Evolutionary conservation across 2,329 filamentous ascomycete genomes (phyloP), one percentile per base, ranked within the genome.

Genomic region (Colletotrichum sp.): DNA sequence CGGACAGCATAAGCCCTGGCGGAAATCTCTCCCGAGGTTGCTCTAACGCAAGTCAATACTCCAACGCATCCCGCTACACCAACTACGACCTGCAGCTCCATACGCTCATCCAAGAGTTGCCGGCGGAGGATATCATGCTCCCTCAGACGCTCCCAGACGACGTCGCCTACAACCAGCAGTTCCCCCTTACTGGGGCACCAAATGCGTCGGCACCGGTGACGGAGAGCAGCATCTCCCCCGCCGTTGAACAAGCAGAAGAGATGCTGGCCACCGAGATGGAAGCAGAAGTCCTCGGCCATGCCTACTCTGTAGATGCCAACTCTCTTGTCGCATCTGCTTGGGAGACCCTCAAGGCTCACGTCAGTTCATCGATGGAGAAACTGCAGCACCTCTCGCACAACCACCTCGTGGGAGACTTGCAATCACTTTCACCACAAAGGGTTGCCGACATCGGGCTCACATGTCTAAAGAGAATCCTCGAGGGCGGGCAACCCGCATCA

Each of bases 291-390:
- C 75, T 36, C 72, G 67, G 71, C 77, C 75, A 27, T 33, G 71
- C 71, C 6, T 78, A 80, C 54, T 77, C 75, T 47, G 81, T 80
- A 8, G 84, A 83, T 69, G 78, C 81, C 21, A 81, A 82, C 75
- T 79, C 83, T 4, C 78, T 90, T 5, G 81, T 88, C n/a, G 79
- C 77, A 7, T 82, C 85, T 9, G 83, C 83, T 5, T 88, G 85
- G 84, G 85, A 86, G 65, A 79, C 85, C 7, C 78, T 90, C 29
- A 80, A 85, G 43, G 81, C 86, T 74, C 88, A 90, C 68, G 80
- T 89, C 34, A 78, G 82, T 9, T 83, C 81, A 2, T 89, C 89
- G 1, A 78, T 84, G 73, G 70, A 79, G 36, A 90, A 87, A 75
- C 79, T 89, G 13, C 78, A 80, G 18, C 76, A 82, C 29, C 73